These are phyloP conservation scores for Alternaria sp. DNA, from an alignment of 2,329 filamentous ascomycete species.

Conservation along the genomic window DNA sequence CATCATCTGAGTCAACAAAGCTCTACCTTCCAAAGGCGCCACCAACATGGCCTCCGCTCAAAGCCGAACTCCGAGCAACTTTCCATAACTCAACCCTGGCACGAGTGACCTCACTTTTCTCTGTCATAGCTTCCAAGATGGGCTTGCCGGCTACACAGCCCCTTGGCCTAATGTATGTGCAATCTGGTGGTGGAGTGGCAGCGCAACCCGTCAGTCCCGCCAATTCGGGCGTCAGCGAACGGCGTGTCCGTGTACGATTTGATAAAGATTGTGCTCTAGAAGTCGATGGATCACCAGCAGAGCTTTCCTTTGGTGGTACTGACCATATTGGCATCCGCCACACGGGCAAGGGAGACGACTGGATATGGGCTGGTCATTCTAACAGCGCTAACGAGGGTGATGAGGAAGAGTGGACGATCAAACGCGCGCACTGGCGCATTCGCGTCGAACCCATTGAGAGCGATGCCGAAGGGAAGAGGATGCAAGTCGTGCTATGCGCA, in stretches of 20 bases:
- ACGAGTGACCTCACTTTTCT: conserved; percentile 76
- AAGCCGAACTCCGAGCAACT: conserved; percentile 64
- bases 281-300: conserved; percentile 33
- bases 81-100: conserved; percentile 77
- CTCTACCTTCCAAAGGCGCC: conserved; percentile 34
- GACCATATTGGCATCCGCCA: conserved; percentile 29
- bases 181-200: conserved; percentile 65
- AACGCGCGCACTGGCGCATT: conserved; percentile 52
- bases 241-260: conserved; percentile 63
- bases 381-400: conserved; percentile 3
- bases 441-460: conserved; percentile 64
- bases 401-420: conserved; percentile 48
- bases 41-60: conserved; percentile 34
- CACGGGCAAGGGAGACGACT: neutral
- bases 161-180: conserved; percentile 72
- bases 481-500: conserved; percentile 77
- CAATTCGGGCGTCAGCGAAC: conserved; percentile 74
- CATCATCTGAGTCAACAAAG: conserved; percentile 53
- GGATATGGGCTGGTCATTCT: conserved; percentile 5
- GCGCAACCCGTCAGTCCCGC: conserved; percentile 72
- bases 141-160: conserved; percentile 69
- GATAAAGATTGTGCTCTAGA: conserved; percentile 35
- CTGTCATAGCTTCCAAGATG: conserved; percentile 83
- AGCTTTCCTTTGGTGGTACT: conserved; percentile 24
- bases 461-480: conserved; percentile 59